phyloP scores from a whole-genome alignment of 441 rosid genomes.

The Euphorbia celastroides region DNA sequence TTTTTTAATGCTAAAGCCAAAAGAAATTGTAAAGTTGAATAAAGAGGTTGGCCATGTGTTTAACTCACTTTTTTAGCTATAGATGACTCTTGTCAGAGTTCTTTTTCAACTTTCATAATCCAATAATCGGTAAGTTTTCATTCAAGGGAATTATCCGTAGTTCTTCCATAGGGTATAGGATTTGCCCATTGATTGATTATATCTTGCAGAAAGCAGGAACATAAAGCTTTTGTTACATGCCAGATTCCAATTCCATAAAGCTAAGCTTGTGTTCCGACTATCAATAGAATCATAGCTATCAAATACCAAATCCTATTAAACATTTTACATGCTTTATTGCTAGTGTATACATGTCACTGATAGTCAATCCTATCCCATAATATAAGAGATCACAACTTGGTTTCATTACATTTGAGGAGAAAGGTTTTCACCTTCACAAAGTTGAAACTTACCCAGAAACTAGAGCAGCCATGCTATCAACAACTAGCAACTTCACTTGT shows the following conservation, averaged over 20 bases:
- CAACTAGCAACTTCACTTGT: slow-evolving; percentile 72
- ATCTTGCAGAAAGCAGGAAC: not conserved
- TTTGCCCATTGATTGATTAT: not conserved
- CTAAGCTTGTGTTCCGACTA: not conserved
- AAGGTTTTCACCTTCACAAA: not conserved
- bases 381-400: not conserved
- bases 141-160: not conserved
- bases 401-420: not conserved
- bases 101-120: not conserved
- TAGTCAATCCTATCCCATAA: not conserved
- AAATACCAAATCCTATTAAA: not conserved
- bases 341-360: slow-evolving; percentile 1
- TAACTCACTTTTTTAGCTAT: not conserved
- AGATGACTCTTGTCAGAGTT: not conserved
- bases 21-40: not conserved
- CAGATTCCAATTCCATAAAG: not conserved
- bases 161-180: not conserved
- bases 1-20: not conserved
- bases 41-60: not conserved
- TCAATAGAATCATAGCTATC: not conserved
- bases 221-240: not conserved
- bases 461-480: slow-evolving; percentile 93
- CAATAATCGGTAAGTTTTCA: not conserved
- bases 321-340: not conserved
- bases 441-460: slow-evolving; percentile 56